A percentile compares a stretch with the other conserved stretches of the same genome.
phyloP scores from a whole-genome alignment of 2,329 filamentous ascomycete species.

The Aspergillus pseudoviridinutans region DNA sequence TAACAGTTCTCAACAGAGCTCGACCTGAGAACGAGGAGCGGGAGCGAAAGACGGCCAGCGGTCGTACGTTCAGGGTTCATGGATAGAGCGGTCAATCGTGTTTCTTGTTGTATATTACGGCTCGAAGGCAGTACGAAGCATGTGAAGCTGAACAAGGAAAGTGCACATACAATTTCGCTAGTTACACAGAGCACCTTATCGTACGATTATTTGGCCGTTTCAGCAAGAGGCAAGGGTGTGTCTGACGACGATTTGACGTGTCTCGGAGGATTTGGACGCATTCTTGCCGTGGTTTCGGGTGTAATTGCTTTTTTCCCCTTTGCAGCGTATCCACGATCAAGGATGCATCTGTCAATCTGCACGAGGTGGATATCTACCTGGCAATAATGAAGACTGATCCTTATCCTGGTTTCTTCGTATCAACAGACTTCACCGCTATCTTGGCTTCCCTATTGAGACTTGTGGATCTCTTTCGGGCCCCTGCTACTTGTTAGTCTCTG shows the following conservation, averaged over 20 bases:
- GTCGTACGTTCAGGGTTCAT: slow-evolving; percentile 77
- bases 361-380: no score
- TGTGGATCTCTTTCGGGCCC: no score
- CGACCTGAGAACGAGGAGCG: slow-evolving; percentile 94
- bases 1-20: slow-evolving; percentile 83
- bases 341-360: no score
- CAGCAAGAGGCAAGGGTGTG: background rate
- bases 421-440: background rate
- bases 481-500: no score
- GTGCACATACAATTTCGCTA: slow-evolving; percentile 10
- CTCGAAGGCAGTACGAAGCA: slow-evolving; percentile 9
- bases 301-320: background rate
- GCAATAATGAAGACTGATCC: no score
- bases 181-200: background rate
- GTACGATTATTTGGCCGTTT: background rate
- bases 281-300: background rate
- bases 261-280: background rate
- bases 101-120: slow-evolving; percentile 22
- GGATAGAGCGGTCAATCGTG: slow-evolving; percentile 28
- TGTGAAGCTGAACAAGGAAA: slow-evolving; percentile 7
- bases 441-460: no score
- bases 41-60: slow-evolving; percentile 96
- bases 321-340: background rate
- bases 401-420: background rate
- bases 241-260: background rate